phyloP scores from a whole-genome alignment of 2,329 filamentous ascomycete genomes.

The Cladorrhinum sp. region DNA sequence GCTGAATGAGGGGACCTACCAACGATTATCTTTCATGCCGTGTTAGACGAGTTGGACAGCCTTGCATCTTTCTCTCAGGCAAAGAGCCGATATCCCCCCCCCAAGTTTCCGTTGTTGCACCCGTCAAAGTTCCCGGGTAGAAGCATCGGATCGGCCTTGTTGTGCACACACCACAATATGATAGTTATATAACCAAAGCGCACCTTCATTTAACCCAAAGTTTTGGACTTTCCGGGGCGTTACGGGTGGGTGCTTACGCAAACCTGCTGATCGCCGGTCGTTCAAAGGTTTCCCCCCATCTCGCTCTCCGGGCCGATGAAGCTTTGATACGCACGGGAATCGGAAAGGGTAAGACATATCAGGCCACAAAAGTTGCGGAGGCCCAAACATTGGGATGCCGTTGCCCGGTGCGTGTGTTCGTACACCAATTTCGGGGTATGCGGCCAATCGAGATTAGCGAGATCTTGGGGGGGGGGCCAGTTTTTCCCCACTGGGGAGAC shows the following conservation, averaged over 20 bases:
- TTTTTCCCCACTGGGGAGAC: background rate
- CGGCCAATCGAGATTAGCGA: constrained; percentile 4
- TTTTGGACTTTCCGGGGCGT: no score
- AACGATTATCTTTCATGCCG: no score
- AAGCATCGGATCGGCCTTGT: background rate
- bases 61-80: no score
- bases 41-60: no score
- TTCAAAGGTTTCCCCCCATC: background rate
- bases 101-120: background rate
- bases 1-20: no score
- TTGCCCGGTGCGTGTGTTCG: background rate
- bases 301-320: background rate
- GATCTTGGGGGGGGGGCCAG: background rate
- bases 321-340: background rate
- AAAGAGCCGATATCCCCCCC: no score
- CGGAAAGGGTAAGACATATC: background rate
- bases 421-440: background rate
- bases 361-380: no score
- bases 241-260: no score
- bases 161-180: no score
- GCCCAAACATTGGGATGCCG: background rate
- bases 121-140: background rate
- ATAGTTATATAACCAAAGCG: no score
- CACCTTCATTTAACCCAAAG: background rate
- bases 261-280: background rate